Conservation (phyloP, 352 stramenopile genomes). For the Globisporangium cederbergense region DNA sequence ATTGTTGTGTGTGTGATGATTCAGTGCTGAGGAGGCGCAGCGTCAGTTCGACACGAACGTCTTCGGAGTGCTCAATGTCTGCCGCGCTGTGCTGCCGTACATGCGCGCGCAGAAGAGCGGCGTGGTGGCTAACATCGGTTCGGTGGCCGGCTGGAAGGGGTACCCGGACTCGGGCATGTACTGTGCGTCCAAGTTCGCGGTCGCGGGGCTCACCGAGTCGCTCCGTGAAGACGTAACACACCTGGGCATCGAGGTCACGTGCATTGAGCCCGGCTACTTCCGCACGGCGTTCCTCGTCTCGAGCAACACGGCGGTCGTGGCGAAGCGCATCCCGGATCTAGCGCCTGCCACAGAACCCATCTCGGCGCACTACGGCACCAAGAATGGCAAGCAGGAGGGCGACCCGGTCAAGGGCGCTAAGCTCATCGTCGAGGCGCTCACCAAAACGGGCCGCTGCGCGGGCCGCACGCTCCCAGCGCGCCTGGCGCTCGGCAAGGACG, state of each 20-base stretch:
- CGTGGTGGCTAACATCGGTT: slow-evolving; percentile 40
- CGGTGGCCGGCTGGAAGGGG: slow-evolving; percentile 23
- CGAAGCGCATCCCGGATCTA: slow-evolving; percentile 24
- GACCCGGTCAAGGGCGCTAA: slow-evolving; percentile 12
- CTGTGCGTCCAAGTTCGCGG: slow-evolving; percentile 37
- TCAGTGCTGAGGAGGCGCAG: slow-evolving; percentile 22
- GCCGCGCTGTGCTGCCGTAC: slow-evolving; percentile 12
- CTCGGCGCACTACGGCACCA: slow-evolving; percentile 4
- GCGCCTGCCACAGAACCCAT: slow-evolving; percentile 17
- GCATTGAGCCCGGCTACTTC: slow-evolving; percentile 35
- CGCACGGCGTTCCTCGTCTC: slow-evolving; percentile 30
- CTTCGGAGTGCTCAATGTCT: slow-evolving; percentile 32
- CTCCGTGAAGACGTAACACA: slow-evolving; percentile 30
- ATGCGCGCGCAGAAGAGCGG: slow-evolving; percentile 22
- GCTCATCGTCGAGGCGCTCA: slow-evolving; percentile 19
- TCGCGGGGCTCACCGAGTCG: slow-evolving; percentile 31
- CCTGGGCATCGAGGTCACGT: slow-evolving; percentile 12
- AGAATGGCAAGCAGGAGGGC: slow-evolving; percentile 9
- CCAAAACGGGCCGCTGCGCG: slow-evolving; percentile 16
- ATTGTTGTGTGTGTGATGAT: neutral
- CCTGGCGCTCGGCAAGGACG: neutral
- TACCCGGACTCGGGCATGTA: slow-evolving; percentile 34
- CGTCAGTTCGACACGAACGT: slow-evolving; percentile 42
- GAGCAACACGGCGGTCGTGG: slow-evolving; percentile 19
- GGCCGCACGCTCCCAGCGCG: neutral